Evolutionary conservation across 352 stramenopile genomes (phyloP), one percentile per base, ranked within the genome.

Genomic region (Globisporangium barbulae): DNA sequence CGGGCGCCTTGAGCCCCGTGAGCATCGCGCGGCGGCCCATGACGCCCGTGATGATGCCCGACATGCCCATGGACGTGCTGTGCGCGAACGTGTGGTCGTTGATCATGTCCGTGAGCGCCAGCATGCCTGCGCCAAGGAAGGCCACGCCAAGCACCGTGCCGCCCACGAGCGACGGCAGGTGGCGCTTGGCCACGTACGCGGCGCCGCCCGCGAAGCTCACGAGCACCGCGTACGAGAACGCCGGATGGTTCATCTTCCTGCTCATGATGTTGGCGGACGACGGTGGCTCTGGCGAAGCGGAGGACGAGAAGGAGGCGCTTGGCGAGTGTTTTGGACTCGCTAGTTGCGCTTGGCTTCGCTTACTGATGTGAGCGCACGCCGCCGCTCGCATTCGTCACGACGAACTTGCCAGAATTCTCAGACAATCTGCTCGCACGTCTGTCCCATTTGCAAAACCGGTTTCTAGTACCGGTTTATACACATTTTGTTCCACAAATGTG

Each of bases 101-200:
- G 71, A 93, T 93, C 17, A 75, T 77, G 44, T 91, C 82, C 1
- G 79, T 88, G 37, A 90, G 63, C 47, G 88, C 84, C 30, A 93
- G 65, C 64, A 89, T 61, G 6, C 82, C 84, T 0, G 80, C 79
- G 19, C 73, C 79, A n/a, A 93, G 70, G 53, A 93, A 93, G 25
- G 71, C 75, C 22, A 90, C 71, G n/a, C 82, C 70, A 2, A 93
- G 64, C 13, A 64, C 59, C n/a, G 80, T 82, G 39, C 84, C 82
- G 17, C 79, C 84, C 10, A 93, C 73, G 30, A 93, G 73, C 55
- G 84, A 93, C 48, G 84, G 81, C 28, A 79, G 37, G 61, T 89
- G 75, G 47, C 74, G 71, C 72, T 89, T 89, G 39, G 83, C 39
- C 44, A 78, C 67, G 62, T 93, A 93, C 30, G 78, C 79, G 0